phyloP scores from a whole-genome alignment of 495 filamentous ascomycete species.

The Podospora conica region DNA sequence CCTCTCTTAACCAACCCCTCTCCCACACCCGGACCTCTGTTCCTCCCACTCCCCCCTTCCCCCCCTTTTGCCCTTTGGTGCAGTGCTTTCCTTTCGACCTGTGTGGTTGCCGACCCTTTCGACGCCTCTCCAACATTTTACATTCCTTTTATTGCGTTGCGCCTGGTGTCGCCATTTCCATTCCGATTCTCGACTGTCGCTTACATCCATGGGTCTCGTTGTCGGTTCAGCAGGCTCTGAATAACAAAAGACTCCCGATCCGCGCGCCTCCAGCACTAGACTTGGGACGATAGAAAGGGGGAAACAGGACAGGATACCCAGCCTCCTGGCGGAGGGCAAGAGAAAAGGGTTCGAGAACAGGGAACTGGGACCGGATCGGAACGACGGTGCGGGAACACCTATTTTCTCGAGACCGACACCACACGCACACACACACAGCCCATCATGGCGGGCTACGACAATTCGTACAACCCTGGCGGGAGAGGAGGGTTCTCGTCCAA shows the following conservation, averaged over 20 bases:
- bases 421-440: constrained; percentile 9
- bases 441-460: constrained; percentile 41
- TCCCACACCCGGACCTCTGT: constrained; percentile 35
- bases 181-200: constrained; percentile 27
- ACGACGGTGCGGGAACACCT: constrained; percentile 13
- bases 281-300: constrained; percentile 9
- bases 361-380: constrained; percentile 7
- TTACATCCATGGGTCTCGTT: constrained; percentile 26
- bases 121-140: constrained; percentile 34
- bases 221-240: constrained; percentile 56
- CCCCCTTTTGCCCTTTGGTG: constrained; percentile 29
- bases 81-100: constrained; percentile 29
- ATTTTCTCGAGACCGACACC: constrained; percentile 5
- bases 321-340: constrained; percentile 14
- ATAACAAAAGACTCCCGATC: constrained; percentile 20
- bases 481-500: constrained; percentile 17
- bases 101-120: constrained; percentile 40
- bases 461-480: background rate
- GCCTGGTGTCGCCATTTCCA: constrained; percentile 24
- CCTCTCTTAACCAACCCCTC: constrained; percentile 42
- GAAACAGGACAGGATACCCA: constrained; percentile 9
- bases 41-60: constrained; percentile 23
- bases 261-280: constrained; percentile 8
- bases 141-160: constrained; percentile 18
- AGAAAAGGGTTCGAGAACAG: constrained; percentile 12